Conservation (phyloP, 2,329 filamentous ascomycete species). For the Fusarium coffeatum region DNA sequence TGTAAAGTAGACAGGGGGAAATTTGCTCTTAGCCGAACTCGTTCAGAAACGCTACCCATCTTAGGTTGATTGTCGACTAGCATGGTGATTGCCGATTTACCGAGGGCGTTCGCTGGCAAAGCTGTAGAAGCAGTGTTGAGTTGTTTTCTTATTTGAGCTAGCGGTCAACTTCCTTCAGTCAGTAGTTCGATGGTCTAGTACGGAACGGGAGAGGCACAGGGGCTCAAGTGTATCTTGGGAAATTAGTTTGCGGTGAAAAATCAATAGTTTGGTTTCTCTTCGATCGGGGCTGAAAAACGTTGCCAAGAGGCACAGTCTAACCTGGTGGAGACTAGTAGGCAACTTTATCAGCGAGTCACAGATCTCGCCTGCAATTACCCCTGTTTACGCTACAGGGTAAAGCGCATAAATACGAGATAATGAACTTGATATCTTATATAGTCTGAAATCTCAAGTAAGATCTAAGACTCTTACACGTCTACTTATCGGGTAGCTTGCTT, state of each 20-base stretch:
- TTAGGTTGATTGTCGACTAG: not conserved
- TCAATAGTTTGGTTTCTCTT: too few relatives aligned
- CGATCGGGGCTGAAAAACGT: too few relatives aligned
- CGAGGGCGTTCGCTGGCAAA: not conserved
- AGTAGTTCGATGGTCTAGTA: not conserved
- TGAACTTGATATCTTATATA: too few relatives aligned
- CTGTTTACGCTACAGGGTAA: too few relatives aligned
- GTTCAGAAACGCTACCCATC: not conserved
- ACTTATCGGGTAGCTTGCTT: too few relatives aligned
- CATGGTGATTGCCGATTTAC: not conserved
- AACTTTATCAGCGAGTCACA: not conserved
- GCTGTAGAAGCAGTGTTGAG: not conserved
- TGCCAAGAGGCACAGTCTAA: fast-evolving
- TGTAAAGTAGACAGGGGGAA: not conserved
- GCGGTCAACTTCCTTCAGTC: not conserved
- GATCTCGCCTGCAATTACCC: not conserved
- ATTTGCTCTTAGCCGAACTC: not conserved
- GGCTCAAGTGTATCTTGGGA: not conserved
- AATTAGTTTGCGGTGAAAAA: not conserved
- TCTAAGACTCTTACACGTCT: too few relatives aligned
- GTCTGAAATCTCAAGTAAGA: too few relatives aligned
- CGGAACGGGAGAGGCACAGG: not conserved
- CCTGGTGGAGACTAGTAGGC: not conserved
- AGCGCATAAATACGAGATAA: too few relatives aligned
- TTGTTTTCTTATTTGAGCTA: not conserved